These are phyloP conservation scores for Scheffersomyces segobiensis DNA, from an alignment of 1,139 yeast species.

Conservation along the genomic window DNA sequence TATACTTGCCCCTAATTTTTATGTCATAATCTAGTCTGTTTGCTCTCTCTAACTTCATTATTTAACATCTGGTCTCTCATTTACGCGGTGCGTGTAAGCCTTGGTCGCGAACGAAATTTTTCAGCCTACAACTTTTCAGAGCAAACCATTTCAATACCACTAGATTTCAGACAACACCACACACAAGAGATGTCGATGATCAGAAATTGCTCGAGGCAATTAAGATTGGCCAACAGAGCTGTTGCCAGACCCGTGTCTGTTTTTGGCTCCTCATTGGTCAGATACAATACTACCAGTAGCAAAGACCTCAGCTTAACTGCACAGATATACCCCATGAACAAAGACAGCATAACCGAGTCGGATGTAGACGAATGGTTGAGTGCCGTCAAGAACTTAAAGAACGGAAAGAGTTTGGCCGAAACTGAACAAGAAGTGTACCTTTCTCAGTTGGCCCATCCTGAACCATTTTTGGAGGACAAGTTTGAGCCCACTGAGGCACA, in stretches of 20 bases:
- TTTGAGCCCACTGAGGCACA: constrained; percentile 65
- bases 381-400: constrained; percentile 58
- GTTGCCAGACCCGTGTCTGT: background rate
- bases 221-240: background rate
- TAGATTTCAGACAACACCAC: background rate
- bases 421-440: constrained; percentile 49
- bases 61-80: background rate
- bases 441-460: constrained; percentile 36
- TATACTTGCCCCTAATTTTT: background rate
- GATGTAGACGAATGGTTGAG: constrained; percentile 69
- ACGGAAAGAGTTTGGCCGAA: constrained; percentile 34
- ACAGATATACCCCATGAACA: constrained; percentile 41
- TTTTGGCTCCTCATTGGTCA: constrained; percentile 3
- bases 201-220: constrained; percentile 12
- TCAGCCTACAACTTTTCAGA: background rate
- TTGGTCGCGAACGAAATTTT: background rate
- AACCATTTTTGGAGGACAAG: constrained; percentile 35
- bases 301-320: constrained; percentile 26
- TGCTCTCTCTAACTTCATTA: background rate
- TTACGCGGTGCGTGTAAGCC: background rate
- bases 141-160: background rate
- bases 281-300: constrained; percentile 14
- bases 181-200: constrained; percentile 7
- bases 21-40: background rate
- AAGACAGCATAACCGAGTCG: constrained; percentile 45